Conservation (phyloP, 768 basidiomycete genomes). For the Rhizopogon salebrosus region DNA sequence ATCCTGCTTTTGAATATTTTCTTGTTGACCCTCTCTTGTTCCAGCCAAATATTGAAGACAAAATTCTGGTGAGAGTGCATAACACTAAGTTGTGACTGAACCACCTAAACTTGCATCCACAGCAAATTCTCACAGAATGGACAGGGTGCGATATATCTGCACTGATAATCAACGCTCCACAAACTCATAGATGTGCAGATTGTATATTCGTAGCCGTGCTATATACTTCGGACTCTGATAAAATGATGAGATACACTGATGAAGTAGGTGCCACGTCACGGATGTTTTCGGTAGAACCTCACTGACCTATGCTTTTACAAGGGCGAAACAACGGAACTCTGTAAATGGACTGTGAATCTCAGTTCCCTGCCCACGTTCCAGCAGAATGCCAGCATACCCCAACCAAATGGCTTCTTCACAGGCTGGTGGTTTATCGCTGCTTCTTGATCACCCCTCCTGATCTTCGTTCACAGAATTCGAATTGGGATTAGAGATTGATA, state of each 20-base stretch:
- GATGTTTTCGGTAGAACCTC: slow-evolving; percentile 1
- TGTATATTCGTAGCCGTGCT: slow-evolving; percentile 77
- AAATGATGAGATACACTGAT: slow-evolving; percentile 78
- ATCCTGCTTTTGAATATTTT: background rate
- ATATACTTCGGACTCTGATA: slow-evolving; percentile 72
- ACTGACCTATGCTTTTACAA: slow-evolving; percentile 25
- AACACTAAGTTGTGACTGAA: slow-evolving; percentile 2
- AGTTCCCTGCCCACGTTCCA: slow-evolving; percentile 74
- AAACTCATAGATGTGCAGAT: slow-evolving; percentile 37
- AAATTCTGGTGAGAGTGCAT: slow-evolving; percentile 66
- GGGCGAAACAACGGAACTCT: slow-evolving; percentile 69
- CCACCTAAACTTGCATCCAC: slow-evolving; percentile 10
- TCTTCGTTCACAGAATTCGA: slow-evolving; percentile 58
- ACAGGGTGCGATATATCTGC: slow-evolving; percentile 34
- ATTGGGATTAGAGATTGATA: slow-evolving; percentile 78
- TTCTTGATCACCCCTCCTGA: background rate
- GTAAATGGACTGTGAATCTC: slow-evolving; percentile 87
- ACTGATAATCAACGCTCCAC: slow-evolving; percentile 6
- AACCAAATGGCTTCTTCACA: slow-evolving; percentile 69
- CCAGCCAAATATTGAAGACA: slow-evolving; percentile 74
- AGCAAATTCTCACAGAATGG: slow-evolving; percentile 68
- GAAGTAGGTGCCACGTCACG: slow-evolving; percentile 39
- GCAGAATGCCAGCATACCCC: slow-evolving; percentile 55
- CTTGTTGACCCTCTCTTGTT: slow-evolving; percentile 10
- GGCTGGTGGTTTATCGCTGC: slow-evolving; percentile 37